Percentiles rank a stretch among this genome's conserved stretches.
phyloP scores from a whole-genome alignment of 78 protist genomes.

The Dictyostelium intermedium region DNA sequence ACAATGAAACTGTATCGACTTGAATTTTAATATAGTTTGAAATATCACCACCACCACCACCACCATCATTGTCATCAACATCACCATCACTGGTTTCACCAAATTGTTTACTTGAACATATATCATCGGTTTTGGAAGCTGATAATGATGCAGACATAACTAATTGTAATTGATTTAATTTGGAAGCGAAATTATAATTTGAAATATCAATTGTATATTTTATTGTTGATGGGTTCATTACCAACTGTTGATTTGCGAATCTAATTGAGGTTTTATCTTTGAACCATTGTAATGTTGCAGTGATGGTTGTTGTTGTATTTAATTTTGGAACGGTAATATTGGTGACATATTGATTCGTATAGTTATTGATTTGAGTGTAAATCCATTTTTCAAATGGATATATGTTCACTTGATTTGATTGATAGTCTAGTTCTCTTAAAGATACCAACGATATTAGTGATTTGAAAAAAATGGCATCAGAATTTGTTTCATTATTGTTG shows the following conservation, averaged over 20 bases:
- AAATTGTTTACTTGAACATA: background rate
- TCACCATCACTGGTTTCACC: background rate
- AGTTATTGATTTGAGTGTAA: no score
- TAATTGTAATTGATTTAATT: background rate
- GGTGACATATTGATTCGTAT: background rate
- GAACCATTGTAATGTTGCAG: background rate
- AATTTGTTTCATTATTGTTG: background rate
- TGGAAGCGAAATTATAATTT: background rate
- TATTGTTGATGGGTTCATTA: background rate
- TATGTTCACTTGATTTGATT: background rate
- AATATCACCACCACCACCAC: background rate
- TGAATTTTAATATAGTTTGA: background rate
- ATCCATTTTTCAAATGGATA: background rate
- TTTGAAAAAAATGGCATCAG: background rate
- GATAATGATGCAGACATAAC: background rate
- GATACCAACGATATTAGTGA: background rate
- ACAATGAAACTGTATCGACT: background rate
- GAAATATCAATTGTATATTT: conserved; percentile 15
- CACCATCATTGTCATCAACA: background rate
- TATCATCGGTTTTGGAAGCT: background rate
- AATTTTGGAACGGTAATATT: background rate
- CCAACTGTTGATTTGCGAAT: background rate
- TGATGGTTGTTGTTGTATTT: background rate
- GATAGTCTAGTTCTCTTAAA: background rate
- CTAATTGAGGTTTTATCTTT: background rate